Evolutionary conservation across 441 rosid species (phyloP), one percentile per base, ranked within the genome.

Genomic region (Erysimum pusillum): DNA sequence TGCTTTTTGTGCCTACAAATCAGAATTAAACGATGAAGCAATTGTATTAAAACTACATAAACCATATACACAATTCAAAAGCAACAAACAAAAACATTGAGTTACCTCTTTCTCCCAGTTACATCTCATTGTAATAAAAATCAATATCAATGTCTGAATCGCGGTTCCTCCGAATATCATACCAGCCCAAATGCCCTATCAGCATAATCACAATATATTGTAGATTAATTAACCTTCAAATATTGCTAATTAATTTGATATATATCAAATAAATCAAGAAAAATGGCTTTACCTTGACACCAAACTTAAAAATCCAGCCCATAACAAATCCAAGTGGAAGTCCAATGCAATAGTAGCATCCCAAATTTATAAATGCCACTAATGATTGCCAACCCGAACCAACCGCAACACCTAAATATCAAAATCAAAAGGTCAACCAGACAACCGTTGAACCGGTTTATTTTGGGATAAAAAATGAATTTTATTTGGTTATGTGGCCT

Each of bases 341-440:
- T 13, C 97, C 97, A 54, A 90, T 48, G 4, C 83, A 15, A 59
- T 91, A 93, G 77, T 88, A 93, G 63, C 97, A 91, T 2, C 90
- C 91, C 36, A 93, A 61, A 73, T 93, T 93, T 75, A 93, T 54
- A 45, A 80, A 93, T 1, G 98, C 98, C 41, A 91, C 95, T 6
- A 56, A 32, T 13, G 87, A 79, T 82, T 93, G 97, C 95, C 97
- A 88, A 17, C 97, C 96, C 1, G 91, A 89, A 38, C 98, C 97
- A 8, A 91, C 83, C 8, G 96, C 98, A 39, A 86, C 98, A 34
- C 97, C 97, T 93, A 77, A 25, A 28, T 28, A 9, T 45, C 25
- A 56, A 57, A 36, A 12, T 0, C 18, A 45, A n/a, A n/a, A 52
- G n/a, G n/a, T 62, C 51, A 25, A 69, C 2, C 14, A 15, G 32